Base-by-base conservation (phyloP, 1,284 basidiomycete genomes). In the Filobasidium uniguttulatum region DNA sequence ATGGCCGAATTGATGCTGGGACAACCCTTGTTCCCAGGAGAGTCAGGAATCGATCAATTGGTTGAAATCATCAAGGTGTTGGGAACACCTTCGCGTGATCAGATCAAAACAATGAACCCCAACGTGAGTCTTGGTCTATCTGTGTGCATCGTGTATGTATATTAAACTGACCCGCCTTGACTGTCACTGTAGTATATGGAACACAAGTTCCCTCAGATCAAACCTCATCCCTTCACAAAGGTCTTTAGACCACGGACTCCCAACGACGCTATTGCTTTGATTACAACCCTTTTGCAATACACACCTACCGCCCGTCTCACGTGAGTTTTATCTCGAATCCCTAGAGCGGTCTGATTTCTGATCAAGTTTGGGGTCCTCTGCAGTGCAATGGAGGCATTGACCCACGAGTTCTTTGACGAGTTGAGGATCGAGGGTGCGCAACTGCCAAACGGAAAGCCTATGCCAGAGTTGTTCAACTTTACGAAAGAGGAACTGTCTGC, bases 91-190 rank as follows among this genome's bases (percentile, higher is more conserved):
- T 93, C 93, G 52, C 77, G 93, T 60, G 94, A 98, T 68, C 94
- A 99, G 72, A 99, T 99, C 79, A 97, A 97, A 82, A 97, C 94
- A 60, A 99, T 99, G 93, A 99, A 99, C 72, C 93, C 94, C 46
- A 93, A 93, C 74, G 67, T 68, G 58, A 62, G 66, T 60, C 19
- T 12, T 40, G 7, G 23, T 49, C n/a, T 4, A 19, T 20, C 37
- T 19, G 37, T 4, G 3, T 22, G 7, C 20, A 22, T 38, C 25
- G 36, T 15, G 29, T 30, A 22, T 23, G 48, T 31, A 20, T 46
- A 35, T 46, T 38, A 44, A 36, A 43, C 7, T 34, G 12, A 10
- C 44, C 20, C 15, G 20, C 35, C 28, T 22, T 28, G 7, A 12
- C 23, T 12, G 4, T 26, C 10, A 14, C 41, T n/a, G 3, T 69